Percentiles rank a stretch among this genome's conserved stretches.
These are phyloP conservation scores for Suillus subalutaceus DNA, from an alignment of 768 basidiomycete species.

Conservation along the genomic window DNA sequence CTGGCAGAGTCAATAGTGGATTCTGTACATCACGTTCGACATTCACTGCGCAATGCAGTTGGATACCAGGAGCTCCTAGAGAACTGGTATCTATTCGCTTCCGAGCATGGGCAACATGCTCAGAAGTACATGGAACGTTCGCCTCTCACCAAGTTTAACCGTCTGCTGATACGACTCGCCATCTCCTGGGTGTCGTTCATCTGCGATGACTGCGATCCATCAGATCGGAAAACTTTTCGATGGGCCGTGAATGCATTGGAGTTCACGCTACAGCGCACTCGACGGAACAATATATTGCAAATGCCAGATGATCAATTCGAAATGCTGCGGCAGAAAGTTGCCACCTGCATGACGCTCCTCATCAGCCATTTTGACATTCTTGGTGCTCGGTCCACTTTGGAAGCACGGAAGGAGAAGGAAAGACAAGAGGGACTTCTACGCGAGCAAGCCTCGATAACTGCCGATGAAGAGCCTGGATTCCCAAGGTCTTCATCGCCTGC, in stretches of 20 bases:
- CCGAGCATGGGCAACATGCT: conserved; percentile 91
- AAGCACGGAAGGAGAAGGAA: conserved; percentile 91
- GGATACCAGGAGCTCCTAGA: conserved; percentile 85
- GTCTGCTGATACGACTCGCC: conserved; percentile 83
- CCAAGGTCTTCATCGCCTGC: conserved; percentile 42
- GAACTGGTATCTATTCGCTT: conserved; percentile 96
- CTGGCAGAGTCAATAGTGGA: conserved; percentile 92
- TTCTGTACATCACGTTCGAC: conserved; percentile 86
- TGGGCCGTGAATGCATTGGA: conserved; percentile 98
- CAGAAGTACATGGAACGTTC: conserved; percentile 84
- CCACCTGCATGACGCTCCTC: conserved; percentile 94
- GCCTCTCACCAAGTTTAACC: conserved; percentile 74
- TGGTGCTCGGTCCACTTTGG: conserved; percentile 85
- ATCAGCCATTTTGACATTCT: conserved; percentile 98
- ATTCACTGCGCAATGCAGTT: conserved; percentile 57
- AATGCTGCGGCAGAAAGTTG: conserved; percentile 87
- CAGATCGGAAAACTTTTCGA: conserved; percentile 93
- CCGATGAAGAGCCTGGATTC: conserved; percentile 55
- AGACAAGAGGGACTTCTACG: conserved; percentile 64
- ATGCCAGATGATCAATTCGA: conserved; percentile 89
- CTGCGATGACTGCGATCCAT: conserved; percentile 96
- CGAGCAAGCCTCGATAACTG: conserved; percentile 54
- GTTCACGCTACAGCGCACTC: conserved; percentile 86
- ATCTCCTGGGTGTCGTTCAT: conserved; percentile 99
- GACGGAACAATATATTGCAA: conserved; percentile 86